Base-by-base conservation (phyloP, 2,329 filamentous ascomycete species). In the Pleurostoma richardsiae region DNA sequence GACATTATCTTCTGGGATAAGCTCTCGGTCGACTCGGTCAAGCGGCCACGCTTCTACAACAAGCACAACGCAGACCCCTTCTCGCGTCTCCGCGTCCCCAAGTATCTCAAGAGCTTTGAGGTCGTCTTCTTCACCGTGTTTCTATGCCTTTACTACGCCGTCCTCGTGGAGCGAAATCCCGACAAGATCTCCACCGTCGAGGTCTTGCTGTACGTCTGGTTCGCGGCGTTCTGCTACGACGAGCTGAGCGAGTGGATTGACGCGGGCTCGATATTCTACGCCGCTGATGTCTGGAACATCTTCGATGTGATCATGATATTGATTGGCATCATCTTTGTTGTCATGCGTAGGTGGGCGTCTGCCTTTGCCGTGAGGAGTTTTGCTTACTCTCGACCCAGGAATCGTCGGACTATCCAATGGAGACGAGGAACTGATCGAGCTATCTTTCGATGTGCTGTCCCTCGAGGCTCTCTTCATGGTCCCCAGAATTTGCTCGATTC, bases 391-490 rank as follows among this genome's bases (percentile, higher is more conserved):
- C 26, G 39, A 28, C 19, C 5, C 44, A 88, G 84, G 88, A 42
- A 73, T 83, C 29, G 68, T 88, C 43, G 89, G 88, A 0, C 63
- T 92, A 29, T 72, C 74, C 27, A 79, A 77, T 44, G 64, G 79
- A 27, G 80, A 84, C 52, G 65, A 71, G 7, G 66, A 73, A 11
- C 77, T 89, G n/a, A 86, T 86, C 41, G 86, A 94, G 50, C 74
- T 85, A 3, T 85, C 90, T 1, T 96, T 96, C 62, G 89, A 96
- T 59, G 84, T 96, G n/a, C 72, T 96, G 27, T 86, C 90, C 0
- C 73, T 96, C 10, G 89, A 96, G 64, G 91, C 90, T 1, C 75
- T 96, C 7, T 92, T 96, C 63, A 84, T 96, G 66, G 86, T 96
- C 26, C 91, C 91, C 11, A 85, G 88, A 50, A 86, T 95, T 55